Percentiles rank a stretch among this genome's conserved stretches.
Conservation (phyloP, 257 asterid species). For the Solanum pennellii region DNA sequence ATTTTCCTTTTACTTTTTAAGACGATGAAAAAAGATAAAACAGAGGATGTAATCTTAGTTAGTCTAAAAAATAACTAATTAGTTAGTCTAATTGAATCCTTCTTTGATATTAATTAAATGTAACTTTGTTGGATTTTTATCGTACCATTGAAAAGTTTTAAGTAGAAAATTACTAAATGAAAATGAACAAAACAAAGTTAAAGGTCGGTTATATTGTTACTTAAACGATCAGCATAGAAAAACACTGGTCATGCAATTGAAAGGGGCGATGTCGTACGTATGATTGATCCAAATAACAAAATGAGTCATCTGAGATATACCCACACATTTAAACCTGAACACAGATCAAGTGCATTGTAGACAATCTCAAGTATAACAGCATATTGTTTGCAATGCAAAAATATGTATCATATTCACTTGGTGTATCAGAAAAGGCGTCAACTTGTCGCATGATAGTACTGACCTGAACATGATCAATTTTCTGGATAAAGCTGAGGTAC, state of each 20-base stretch:
- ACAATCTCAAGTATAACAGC: conserved; percentile 26
- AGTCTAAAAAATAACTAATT: too few species aligned
- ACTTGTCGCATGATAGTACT: not conserved
- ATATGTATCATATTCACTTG: not conserved
- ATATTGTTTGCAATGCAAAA: conserved; percentile 24
- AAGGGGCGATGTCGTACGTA: too few species aligned
- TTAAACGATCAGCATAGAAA: not conserved
- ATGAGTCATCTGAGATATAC: conserved; percentile 58
- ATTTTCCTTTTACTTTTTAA: conserved; percentile 1
- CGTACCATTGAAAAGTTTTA: too few species aligned
- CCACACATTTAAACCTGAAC: conserved; percentile 13
- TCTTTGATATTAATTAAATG: too few species aligned
- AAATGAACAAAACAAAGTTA: too few species aligned
- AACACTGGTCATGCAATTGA: not conserved
- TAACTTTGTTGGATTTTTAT: not conserved
- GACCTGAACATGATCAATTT: too few species aligned
- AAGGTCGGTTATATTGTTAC: too few species aligned
- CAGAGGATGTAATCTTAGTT: conserved; percentile 6
- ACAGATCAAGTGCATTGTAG: conserved; percentile 4
- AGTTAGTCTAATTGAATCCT: not conserved
- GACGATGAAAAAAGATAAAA: conserved; percentile 9
- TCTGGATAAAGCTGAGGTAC: too few species aligned
- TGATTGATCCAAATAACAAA: conserved; percentile 13
- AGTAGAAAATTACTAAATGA: too few species aligned
- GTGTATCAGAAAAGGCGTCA: conserved; percentile 26